These are phyloP conservation scores for Boletus barrowsii DNA, from an alignment of 768 basidiomycete species.

Conservation along the genomic window DNA sequence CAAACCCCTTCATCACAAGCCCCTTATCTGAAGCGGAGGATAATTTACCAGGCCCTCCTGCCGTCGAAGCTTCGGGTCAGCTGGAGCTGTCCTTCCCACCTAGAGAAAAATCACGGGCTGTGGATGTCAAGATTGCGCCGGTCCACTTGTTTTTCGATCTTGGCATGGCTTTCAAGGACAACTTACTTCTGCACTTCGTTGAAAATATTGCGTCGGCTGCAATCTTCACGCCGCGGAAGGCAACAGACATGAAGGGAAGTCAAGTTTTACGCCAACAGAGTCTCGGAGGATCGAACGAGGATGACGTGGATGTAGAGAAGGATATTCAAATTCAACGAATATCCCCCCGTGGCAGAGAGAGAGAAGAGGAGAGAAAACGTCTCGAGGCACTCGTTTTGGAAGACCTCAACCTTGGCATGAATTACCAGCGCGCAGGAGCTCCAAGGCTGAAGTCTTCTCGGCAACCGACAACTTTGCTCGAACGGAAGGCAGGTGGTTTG, in stretches of 20 bases:
- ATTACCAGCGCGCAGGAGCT: slow-evolving; percentile 34
- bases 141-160: slow-evolving; percentile 80
- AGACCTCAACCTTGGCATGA: slow-evolving; percentile 54
- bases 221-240: slow-evolving; percentile 11
- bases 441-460: slow-evolving; percentile 5
- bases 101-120: slow-evolving; percentile 2
- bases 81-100: neutral
- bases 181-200: slow-evolving; percentile 46
- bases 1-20: slow-evolving; percentile 16
- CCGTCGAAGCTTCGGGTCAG: slow-evolving; percentile 17
- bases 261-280: neutral
- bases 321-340: slow-evolving; percentile 26
- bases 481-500: slow-evolving; percentile 16
- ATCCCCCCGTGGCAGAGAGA: slow-evolving; percentile 15
- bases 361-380: slow-evolving; percentile 39
- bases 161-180: slow-evolving; percentile 37
- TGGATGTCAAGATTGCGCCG: slow-evolving; percentile 48
- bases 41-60: slow-evolving; percentile 9
- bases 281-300: slow-evolving; percentile 7
- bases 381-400: slow-evolving; percentile 54
- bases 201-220: slow-evolving; percentile 36
- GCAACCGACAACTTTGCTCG: slow-evolving; percentile 1
- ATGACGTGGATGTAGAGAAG: slow-evolving; percentile 10
- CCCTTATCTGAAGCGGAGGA: slow-evolving; percentile 18
- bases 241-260: neutral